A percentile compares a stretch with the other conserved stretches of the same genome.
These are phyloP conservation scores for Diplodia mutila DNA, from an alignment of 2,329 filamentous ascomycete species.

Conservation along the genomic window DNA sequence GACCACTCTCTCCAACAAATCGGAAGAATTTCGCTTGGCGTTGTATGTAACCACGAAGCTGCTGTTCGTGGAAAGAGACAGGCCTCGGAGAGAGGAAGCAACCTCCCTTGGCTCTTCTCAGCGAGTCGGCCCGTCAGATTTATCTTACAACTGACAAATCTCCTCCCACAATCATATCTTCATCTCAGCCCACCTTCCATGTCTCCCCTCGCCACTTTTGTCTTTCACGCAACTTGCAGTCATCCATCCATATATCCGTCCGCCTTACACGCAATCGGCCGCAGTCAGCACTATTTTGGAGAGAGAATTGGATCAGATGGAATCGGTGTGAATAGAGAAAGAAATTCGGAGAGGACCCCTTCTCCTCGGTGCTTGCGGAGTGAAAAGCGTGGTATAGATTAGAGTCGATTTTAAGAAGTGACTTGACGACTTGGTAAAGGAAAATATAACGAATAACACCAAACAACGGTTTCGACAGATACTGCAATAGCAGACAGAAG, in stretches of 20 bases:
- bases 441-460: slow-evolving; percentile 1
- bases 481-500: neutral
- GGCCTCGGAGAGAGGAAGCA: neutral
- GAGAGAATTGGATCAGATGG: neutral
- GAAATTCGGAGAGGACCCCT: neutral
- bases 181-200: neutral
- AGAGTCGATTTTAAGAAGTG: slow-evolving; percentile 20
- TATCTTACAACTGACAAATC: neutral
- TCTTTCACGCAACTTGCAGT: neutral
- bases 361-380: neutral
- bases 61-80: neutral
- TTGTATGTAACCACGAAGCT: neutral
- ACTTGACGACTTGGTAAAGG: slow-evolving; percentile 2
- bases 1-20: neutral
- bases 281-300: neutral
- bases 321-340: neutral
- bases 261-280: neutral
- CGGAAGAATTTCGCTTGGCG: neutral
- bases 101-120: neutral
- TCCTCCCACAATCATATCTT: neutral
- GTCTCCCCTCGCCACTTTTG: neutral
- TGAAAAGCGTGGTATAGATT: slow-evolving; percentile 18
- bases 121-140: neutral
- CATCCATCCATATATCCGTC: neutral
- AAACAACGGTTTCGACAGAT: neutral